Percentiles rank a stretch among this genome's conserved stretches.
phyloP scores from a whole-genome alignment of 768 basidiomycete species.

The Psilocybe sp. region DNA sequence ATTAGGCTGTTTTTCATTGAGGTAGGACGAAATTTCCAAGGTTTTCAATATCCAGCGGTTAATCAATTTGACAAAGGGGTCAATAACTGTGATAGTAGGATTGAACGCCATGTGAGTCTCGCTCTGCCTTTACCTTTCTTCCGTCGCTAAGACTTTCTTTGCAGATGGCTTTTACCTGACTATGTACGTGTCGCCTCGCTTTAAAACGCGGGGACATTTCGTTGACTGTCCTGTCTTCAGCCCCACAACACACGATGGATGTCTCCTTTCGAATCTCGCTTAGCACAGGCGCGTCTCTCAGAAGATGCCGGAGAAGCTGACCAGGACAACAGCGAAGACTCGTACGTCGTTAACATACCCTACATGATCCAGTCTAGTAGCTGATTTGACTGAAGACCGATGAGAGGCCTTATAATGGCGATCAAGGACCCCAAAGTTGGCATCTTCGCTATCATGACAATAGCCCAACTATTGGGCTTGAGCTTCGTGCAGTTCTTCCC shows the following conservation, averaged over 20 bases:
- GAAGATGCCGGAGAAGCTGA: conserved; percentile 72
- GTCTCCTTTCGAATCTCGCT: conserved; percentile 41
- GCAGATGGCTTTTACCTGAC: conserved; percentile 59
- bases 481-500: conserved; percentile 64
- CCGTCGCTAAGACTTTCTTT: background rate
- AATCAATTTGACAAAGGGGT: conserved; percentile 39
- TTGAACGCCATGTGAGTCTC: conserved; percentile 46
- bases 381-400: conserved; percentile 30
- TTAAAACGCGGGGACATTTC: background rate
- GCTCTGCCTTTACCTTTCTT: background rate
- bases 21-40: conserved; percentile 25
- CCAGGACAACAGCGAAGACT: conserved; percentile 51
- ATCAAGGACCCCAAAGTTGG: conserved; percentile 52
- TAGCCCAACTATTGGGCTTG: conserved; percentile 48
- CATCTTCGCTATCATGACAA: conserved; percentile 52
- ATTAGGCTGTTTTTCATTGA: conserved; percentile 70
- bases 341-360: conserved; percentile 35
- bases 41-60: background rate
- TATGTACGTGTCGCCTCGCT: conserved; percentile 37
- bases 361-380: no score
- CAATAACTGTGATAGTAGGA: conserved; percentile 60
- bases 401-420: conserved; percentile 52
- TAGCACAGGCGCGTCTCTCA: conserved; percentile 65
- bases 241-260: conserved; percentile 65
- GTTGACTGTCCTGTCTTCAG: conserved; percentile 24